Conservation (phyloP, 139 green algal species). For the Chlamydomonas sp. region DNA sequence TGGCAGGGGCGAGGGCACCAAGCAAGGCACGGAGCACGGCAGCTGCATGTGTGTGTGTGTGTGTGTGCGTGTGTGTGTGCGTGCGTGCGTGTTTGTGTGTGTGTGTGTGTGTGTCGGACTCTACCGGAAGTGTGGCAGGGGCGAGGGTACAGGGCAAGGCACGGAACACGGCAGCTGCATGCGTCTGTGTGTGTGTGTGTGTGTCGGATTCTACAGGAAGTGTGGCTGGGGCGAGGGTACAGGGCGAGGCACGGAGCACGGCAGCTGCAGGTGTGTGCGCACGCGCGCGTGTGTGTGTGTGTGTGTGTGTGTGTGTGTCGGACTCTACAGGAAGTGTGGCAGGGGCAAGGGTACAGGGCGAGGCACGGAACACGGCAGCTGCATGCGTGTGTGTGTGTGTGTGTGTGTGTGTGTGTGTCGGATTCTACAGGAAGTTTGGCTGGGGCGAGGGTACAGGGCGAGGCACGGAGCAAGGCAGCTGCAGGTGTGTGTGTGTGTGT, state of each 20-base stretch:
- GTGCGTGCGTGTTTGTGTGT: too few relatives aligned
- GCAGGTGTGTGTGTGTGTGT: neutral
- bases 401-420: too few relatives aligned
- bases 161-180: conserved; percentile 3
- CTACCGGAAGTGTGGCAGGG: neutral
- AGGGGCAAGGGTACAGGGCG: neutral
- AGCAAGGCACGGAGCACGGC: neutral
- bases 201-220: too few relatives aligned
- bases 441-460: neutral
- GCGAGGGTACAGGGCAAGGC: neutral
- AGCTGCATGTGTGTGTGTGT: neutral
- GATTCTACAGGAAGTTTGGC: neutral
- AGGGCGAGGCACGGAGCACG: too few relatives aligned
- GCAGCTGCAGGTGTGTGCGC: too few relatives aligned
- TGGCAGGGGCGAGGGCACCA: neutral
- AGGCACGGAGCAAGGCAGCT: conserved; percentile 1
- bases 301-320: neutral
- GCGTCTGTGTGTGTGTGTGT: neutral
- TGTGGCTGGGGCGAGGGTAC: too few relatives aligned
- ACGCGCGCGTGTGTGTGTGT: too few relatives aligned
- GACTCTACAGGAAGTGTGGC: neutral
- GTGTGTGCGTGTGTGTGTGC: too few relatives aligned
- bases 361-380: neutral
- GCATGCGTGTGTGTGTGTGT: neutral
- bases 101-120: neutral